Evolutionary conservation across 495 filamentous ascomycete species (phyloP), one percentile per base, ranked within the genome.

Genomic region (Aspergillus egyptiacus): DNA sequence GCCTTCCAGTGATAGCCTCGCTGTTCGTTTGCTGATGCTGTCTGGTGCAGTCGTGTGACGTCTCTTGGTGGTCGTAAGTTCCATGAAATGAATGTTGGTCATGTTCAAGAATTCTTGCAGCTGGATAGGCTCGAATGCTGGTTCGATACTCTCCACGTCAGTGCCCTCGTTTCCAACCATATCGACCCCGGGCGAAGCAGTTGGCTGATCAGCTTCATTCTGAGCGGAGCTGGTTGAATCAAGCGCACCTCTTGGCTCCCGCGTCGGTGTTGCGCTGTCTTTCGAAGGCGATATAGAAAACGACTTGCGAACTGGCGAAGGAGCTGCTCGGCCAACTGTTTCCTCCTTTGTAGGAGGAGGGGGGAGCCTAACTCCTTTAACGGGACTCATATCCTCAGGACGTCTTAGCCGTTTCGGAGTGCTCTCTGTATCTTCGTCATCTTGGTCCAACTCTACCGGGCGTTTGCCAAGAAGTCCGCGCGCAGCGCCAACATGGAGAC

Each of bases 41-140:
- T 74, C 73, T 14, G 85, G 83, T 1, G 78, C 88, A 25, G 83
- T 79, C 0, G 93, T 97, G 59, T 91, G 86, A 35, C 93, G 76
- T 52, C 93, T 74, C 64, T 96, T 98, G 0, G 91, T 96, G 2
- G 87, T 96, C 2, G 78, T 85, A 22, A 96, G 75, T 59, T 98
- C 94, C 84, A 98, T 95, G 68, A 98, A 98, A 31, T 90, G 86
- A 56, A 98, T 95, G 49, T 84, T 88, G 5, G 93, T 96, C 79
- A 96, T 81, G 56, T 96, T 87, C 36, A 98, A 69, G 67, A 98
- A 98, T 30, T 95, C 85, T 57, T 95, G 87, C 2, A 98, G 73
- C 41, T 90, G 84, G 20, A 98, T 90, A 11, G 81, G 79, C 47
- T 87, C 83, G 36, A 74, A 73, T 32, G 76, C 75, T 8, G 62